A percentile compares a stretch with the other conserved stretches of the same genome.
These are phyloP conservation scores for Omphalea diandra DNA, from an alignment of 441 rosid genomes.

Conservation along the genomic window DNA sequence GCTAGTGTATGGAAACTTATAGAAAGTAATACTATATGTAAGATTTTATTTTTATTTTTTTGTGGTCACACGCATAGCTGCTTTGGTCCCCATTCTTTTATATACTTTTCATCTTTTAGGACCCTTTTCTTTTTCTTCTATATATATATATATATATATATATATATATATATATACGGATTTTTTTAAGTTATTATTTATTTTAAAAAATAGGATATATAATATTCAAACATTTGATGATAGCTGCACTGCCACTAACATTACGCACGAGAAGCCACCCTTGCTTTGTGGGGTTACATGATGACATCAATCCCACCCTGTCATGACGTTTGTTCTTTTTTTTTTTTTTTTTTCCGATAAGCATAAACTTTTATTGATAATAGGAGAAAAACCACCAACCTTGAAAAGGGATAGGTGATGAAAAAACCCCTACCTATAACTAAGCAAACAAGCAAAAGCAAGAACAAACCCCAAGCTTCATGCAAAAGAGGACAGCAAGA, in stretches of 20 bases:
- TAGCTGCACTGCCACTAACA: slow-evolving; percentile 54
- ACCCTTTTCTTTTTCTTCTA: slow-evolving; percentile 24
- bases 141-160: background rate
- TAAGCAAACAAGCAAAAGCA: too few species aligned
- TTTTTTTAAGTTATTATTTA: background rate
- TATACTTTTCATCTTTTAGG: slow-evolving; percentile 41
- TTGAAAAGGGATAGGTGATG: too few species aligned
- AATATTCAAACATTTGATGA: slow-evolving; percentile 55
- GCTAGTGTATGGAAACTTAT: background rate
- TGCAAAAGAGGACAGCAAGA: too few species aligned
- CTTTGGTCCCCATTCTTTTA: slow-evolving; percentile 53
- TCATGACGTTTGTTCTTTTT: slow-evolving; percentile 48
- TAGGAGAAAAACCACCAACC: too few species aligned
- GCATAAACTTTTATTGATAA: too few species aligned
- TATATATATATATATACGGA: background rate
- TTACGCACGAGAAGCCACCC: slow-evolving; percentile 26
- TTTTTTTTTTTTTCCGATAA: too few species aligned
- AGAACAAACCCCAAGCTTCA: too few species aligned
- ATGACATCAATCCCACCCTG: slow-evolving; percentile 61
- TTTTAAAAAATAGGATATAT: background rate
- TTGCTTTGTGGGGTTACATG: slow-evolving; percentile 24
- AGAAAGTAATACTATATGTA: background rate
- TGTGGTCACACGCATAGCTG: slow-evolving; percentile 80
- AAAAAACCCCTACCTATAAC: too few species aligned
- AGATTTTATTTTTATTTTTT: slow-evolving; percentile 2